Conservation (phyloP, 805 yeast species). For the Wickerhamiella lipophila region DNA sequence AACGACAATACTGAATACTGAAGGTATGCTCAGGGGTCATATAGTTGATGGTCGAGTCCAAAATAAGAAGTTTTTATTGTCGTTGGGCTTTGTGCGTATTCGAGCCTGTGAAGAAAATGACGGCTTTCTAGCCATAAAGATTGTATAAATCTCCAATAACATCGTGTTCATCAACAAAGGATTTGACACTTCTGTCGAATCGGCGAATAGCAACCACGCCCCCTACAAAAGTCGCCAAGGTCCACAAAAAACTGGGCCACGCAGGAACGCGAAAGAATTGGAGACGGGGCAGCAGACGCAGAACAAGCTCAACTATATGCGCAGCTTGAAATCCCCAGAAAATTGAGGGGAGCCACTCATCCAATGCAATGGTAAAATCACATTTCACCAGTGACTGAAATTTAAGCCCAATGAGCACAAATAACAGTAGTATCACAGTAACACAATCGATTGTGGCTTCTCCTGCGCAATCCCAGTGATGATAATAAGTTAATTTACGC, state of each 20-base stretch:
- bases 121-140: neutral
- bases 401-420: neutral
- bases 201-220: neutral
- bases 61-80: too few relatives aligned
- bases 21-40: neutral
- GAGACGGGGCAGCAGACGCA: neutral
- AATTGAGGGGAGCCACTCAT: neutral
- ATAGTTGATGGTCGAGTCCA: too few relatives aligned
- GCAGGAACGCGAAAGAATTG: neutral
- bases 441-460: neutral
- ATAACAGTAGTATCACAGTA: neutral
- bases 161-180: neutral
- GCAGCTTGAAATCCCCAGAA: neutral
- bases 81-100: neutral
- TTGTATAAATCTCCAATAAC: neutral
- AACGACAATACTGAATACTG: neutral
- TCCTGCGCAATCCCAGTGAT: neutral
- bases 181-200: neutral
- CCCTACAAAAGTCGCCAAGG: neutral
- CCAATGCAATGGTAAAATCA: neutral
- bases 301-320: neutral
- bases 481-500: neutral
- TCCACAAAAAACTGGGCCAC: neutral
- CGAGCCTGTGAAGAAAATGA: neutral
- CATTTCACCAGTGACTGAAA: neutral